Conservation (phyloP, 2,329 filamentous ascomycete genomes). For the Lachnellula willkommii region DNA sequence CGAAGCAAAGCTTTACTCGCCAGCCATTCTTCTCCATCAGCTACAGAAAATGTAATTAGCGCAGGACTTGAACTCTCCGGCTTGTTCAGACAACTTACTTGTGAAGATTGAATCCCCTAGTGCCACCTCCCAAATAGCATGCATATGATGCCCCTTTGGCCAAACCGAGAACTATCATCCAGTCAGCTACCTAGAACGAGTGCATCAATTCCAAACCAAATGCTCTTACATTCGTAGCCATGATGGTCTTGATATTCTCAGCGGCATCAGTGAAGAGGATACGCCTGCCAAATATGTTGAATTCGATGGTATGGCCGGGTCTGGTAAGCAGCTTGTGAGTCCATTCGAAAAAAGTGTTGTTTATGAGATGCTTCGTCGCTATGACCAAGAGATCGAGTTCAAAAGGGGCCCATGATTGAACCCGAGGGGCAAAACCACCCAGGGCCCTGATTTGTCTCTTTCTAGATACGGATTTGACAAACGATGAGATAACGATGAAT, state of each 20-base stretch:
- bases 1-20: neutral
- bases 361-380: neutral
- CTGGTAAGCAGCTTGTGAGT: neutral
- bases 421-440: neutral
- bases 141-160: conserved; percentile 1
- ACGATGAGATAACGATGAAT: neutral
- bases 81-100: neutral
- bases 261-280: conserved; percentile 5
- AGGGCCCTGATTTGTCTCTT: neutral
- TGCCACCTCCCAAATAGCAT: neutral
- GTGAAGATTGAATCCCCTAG: conserved; percentile 9
- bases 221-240: neutral
- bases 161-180: conserved; percentile 1
- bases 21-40: neutral
- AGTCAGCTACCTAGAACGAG: neutral
- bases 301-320: conserved; percentile 5
- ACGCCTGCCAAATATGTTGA: conserved; percentile 2
- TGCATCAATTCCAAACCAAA: neutral
- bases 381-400: neutral
- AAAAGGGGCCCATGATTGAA: neutral
- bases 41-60: neutral
- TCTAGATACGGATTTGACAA: neutral
- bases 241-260: conserved; percentile 10
- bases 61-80: no score
- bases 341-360: conserved; percentile 3